Conservation (phyloP, 257 asterid species). For the Solanum pennellii region DNA sequence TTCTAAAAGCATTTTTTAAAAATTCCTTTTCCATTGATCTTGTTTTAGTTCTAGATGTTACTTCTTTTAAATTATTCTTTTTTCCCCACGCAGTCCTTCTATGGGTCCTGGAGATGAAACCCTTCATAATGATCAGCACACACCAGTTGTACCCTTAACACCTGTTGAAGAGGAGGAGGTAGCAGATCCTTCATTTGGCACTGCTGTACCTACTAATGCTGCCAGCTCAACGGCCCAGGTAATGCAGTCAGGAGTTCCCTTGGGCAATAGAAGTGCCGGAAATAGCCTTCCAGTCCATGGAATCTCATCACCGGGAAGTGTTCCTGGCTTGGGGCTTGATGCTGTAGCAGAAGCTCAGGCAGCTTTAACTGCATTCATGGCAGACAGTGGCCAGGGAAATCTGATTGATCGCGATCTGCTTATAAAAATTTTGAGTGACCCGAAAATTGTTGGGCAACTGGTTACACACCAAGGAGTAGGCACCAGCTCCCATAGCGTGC, state of each 20-base stretch:
- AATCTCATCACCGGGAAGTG: slow-evolving; percentile 7
- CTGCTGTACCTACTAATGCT: slow-evolving; percentile 1
- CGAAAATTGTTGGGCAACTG: slow-evolving; percentile 60
- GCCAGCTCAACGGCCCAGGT: slow-evolving; percentile 16
- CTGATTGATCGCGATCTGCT: slow-evolving; percentile 59
- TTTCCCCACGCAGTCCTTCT: slow-evolving; percentile 46
- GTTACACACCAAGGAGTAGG: slow-evolving; percentile 27
- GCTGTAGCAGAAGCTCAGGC: slow-evolving; percentile 46
- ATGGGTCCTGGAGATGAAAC: slow-evolving; percentile 19
- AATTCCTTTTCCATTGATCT: background rate
- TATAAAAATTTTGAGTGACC: slow-evolving; percentile 53
- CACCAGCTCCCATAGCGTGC: slow-evolving; percentile 10
- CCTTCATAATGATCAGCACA: slow-evolving; percentile 13
- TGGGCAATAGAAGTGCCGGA: slow-evolving; percentile 12
- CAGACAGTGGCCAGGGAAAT: slow-evolving; percentile 30
- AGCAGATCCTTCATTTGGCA: slow-evolving; percentile 14
- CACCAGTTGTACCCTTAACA: slow-evolving; percentile 58
- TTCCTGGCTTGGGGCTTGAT: slow-evolving; percentile 27
- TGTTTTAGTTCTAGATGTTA: background rate
- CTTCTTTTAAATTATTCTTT: background rate
- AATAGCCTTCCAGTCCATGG: background rate
- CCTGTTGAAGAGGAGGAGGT: slow-evolving; percentile 90
- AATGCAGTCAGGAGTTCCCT: slow-evolving; percentile 13
- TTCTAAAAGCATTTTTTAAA: background rate
- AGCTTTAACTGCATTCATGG: slow-evolving; percentile 37